Base-by-base conservation (phyloP, 2,329 filamentous ascomycete genomes). In the Ampelomyces quisqualis region DNA sequence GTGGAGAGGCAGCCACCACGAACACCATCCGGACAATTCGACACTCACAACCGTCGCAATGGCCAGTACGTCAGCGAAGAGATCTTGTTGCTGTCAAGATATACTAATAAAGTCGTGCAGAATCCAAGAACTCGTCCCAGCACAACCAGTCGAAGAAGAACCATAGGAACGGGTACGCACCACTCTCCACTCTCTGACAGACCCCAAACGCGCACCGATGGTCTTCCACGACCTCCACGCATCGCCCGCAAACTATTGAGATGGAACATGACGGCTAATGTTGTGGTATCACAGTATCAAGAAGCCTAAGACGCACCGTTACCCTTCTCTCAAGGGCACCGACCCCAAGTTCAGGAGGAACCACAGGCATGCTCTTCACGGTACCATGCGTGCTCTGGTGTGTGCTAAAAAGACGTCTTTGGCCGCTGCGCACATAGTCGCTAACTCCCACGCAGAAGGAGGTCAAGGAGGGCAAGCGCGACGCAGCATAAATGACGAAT, bases 81-180 rank as follows among this genome's bases (percentile, higher is more conserved):
- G 28, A 24, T 20, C n/a, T 30, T 2, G 33, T 2, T 10, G 3
- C n/a, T n/a, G 13, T 21, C 19, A 19, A 32, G 14, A 26, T 27
- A 30, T 36, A 40, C 55, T 61, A 52, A 58, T 30, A 33, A 20
- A 27, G 13, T 4, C 28, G 38, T 46, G 44, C 73, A 96, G 90
- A 97, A 84, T 97, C 93, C 70, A 97, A 97, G 90, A 97, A 97
- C 86, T 94, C 89, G 79, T 96, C 91, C 70, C 91, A 97, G 83
- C 90, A 96, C 81, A 96, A 96, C 80, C 87, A 93, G 85, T 84
- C 82, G 75, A 87, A 87, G 81, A 98, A 98, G 88, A 90, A 90
- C 79, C 93, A 98, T 86, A 85, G 86, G 74, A 98, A 98, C 82
- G 93, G 93, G 91, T 96, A 86, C 68, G 85, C 79, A 39, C 43